Percentiles rank a stretch among this genome's conserved stretches.
Conservation (phyloP, 495 filamentous ascomycete genomes). For the Clohesyomyces aquaticus region DNA sequence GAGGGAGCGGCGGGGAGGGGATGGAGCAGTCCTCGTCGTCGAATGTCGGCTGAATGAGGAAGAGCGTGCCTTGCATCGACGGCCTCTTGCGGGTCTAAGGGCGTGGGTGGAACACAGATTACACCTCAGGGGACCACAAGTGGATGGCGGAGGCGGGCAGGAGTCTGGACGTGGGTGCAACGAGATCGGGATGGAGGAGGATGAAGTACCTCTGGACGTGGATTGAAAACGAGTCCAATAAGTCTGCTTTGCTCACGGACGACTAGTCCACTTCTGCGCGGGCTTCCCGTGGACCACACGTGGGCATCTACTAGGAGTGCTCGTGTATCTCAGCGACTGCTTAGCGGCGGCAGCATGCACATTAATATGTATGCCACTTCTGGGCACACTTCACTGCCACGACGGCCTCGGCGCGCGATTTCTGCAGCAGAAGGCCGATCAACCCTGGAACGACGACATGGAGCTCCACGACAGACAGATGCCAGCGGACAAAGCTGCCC, state of each 20-base stretch:
- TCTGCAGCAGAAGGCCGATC: too few relatives aligned
- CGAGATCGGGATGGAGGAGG: constrained; percentile 13
- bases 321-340: constrained; percentile 37
- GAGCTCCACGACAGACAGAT: too few relatives aligned
- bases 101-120: constrained; percentile 32
- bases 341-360: constrained; percentile 36
- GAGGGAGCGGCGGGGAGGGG: constrained; percentile 7
- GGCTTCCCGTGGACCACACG: too few relatives aligned
- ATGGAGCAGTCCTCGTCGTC: constrained; percentile 13
- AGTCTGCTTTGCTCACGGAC: too few relatives aligned
- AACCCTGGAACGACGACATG: too few relatives aligned
- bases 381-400: too few relatives aligned
- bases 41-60: constrained; percentile 33
- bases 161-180: constrained; percentile 32
- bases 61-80: constrained; percentile 43
- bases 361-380: constrained; percentile 35
- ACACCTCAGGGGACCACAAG: constrained; percentile 2
- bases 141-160: constrained; percentile 11
- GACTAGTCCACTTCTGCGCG: too few relatives aligned
- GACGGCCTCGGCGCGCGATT: too few relatives aligned
- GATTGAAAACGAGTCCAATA: not conserved
- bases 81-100: constrained; percentile 24
- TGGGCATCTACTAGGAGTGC: constrained; percentile 40
- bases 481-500: too few relatives aligned
- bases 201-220: constrained; percentile 25